These are phyloP conservation scores for Ottelia alismoides DNA, from an alignment of 106 monocot genomes.

Conservation along the genomic window DNA sequence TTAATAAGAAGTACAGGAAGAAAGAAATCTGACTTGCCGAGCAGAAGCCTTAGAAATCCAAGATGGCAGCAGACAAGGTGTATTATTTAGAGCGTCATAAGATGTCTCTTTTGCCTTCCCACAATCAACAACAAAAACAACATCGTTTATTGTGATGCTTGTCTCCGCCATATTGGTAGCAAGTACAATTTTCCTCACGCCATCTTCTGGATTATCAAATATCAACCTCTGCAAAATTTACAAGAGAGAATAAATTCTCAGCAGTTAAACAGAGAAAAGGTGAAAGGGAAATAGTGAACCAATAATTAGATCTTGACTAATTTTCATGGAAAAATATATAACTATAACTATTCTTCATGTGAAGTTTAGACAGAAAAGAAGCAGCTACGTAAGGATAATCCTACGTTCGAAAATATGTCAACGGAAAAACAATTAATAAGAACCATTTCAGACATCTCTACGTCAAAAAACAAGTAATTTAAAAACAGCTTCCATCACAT, in stretches of 20 bases:
- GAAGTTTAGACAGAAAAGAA: too few species aligned
- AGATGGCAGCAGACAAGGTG: conserved; percentile 97
- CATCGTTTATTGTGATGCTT: conserved; percentile 98
- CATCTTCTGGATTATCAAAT: conserved; percentile 83
- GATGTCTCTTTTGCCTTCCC: conserved; percentile 99
- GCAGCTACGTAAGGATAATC: not conserved
- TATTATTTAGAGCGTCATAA: conserved; percentile 98
- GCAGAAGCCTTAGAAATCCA: conserved; percentile 99
- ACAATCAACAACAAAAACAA: conserved; percentile 97
- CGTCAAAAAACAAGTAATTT: too few species aligned
- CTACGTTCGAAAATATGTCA: too few species aligned
- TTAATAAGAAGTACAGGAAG: too few species aligned
- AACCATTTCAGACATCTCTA: too few species aligned
- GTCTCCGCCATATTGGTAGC: conserved; percentile 99
- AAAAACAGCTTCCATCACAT: too few species aligned
- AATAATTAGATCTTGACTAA: too few species aligned
- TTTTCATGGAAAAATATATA: not conserved
- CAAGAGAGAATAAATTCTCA: not conserved
- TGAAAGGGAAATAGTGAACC: not conserved
- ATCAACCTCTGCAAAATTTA: conserved; percentile 72
- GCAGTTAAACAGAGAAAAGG: not conserved
- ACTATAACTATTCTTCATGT: not conserved
- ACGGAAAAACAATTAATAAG: too few species aligned
- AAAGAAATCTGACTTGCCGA: conserved; percentile 65
- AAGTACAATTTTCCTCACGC: conserved; percentile 90